These are phyloP conservation scores for Silene noctiflora DNA, from an alignment of 179 eudicot species.

Conservation along the genomic window DNA sequence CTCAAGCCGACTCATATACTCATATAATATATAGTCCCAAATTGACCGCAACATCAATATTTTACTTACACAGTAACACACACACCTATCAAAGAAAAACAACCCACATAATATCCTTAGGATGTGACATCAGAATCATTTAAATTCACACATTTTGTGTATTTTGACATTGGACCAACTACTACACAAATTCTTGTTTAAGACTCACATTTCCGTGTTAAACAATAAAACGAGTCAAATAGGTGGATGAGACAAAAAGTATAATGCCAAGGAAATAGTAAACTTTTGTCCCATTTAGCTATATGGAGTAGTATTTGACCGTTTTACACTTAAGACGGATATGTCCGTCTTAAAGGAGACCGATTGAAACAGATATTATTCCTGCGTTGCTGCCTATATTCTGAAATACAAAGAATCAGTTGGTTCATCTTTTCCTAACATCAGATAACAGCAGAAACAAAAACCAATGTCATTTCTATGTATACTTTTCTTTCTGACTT, in stretches of 20 bases:
- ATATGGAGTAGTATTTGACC: no score
- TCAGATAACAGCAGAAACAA: neutral
- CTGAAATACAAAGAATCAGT: neutral
- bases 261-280: no score
- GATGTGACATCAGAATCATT: neutral
- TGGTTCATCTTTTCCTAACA: neutral
- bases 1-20: neutral
- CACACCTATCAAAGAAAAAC: neutral
- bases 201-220: no score
- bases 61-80: neutral
- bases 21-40: neutral
- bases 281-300: no score
- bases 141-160: slow-evolving; percentile 1
- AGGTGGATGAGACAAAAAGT: no score
- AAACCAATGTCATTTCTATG: slow-evolving; percentile 10
- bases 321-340: no score
- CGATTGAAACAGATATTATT: neutral
- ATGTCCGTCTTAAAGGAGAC: no score
- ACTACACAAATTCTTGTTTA: no score
- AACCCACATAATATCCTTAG: neutral
- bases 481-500: slow-evolving; percentile 16
- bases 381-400: neutral
- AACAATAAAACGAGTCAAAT: no score
- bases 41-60: neutral
- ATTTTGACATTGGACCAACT: neutral